A percentile compares a stretch with the other conserved stretches of the same genome.
Conservation (phyloP, 169 alveolate species). For the Perkinsus marinus region DNA sequence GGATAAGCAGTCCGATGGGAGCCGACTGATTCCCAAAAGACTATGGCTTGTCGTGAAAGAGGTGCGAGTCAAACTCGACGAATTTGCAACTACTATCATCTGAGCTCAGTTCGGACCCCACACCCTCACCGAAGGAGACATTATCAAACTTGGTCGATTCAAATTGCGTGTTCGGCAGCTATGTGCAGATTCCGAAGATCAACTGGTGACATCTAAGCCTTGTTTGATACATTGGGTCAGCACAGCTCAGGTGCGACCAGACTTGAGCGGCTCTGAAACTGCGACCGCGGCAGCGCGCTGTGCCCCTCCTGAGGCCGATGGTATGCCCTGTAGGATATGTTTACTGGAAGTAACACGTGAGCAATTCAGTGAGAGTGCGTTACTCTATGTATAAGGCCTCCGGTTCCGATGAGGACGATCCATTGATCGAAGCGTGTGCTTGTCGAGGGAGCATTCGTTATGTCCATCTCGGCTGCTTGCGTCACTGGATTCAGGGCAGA, state of each 20-base stretch:
- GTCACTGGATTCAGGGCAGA: slow-evolving; percentile 72
- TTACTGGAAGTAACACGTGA: slow-evolving; percentile 58
- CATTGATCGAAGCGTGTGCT: slow-evolving; percentile 73
- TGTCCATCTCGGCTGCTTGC: slow-evolving; percentile 72
- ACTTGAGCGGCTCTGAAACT: background rate
- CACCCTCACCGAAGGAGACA: slow-evolving; percentile 62
- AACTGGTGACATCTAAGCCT: background rate
- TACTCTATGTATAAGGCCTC: background rate
- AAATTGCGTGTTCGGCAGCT: slow-evolving; percentile 57
- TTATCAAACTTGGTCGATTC: slow-evolving; percentile 68
- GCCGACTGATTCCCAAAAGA: slow-evolving; percentile 46
- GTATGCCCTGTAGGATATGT: slow-evolving; percentile 65
- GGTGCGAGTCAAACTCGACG: background rate
- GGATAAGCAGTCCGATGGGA: slow-evolving; percentile 19
- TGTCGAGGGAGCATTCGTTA: slow-evolving; percentile 78
- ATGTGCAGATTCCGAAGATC: slow-evolving; percentile 11
- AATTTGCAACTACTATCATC: background rate
- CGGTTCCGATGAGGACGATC: slow-evolving; percentile 41
- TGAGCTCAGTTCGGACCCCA: slow-evolving; percentile 44
- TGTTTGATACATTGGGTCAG: background rate
- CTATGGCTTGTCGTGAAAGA: slow-evolving; percentile 61
- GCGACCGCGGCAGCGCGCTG: background rate
- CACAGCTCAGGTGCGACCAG: background rate
- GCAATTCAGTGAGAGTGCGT: slow-evolving; percentile 6
- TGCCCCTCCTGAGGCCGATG: background rate